phyloP scores from a whole-genome alignment of 805 yeast species.

The Myxozyma geophila region DNA sequence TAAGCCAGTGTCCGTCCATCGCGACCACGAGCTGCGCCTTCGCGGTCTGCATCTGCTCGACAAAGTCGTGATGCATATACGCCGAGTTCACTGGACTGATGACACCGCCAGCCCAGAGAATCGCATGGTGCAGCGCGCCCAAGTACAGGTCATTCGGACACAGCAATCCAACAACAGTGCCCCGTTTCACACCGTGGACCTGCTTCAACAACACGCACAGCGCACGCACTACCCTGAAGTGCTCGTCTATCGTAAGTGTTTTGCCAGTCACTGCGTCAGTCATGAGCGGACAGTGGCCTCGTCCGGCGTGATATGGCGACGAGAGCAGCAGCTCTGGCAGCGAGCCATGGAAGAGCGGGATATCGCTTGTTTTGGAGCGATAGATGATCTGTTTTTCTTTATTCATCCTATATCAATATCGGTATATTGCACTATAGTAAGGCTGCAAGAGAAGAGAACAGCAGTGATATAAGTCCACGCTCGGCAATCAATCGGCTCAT shows the following conservation, averaged over 20 bases:
- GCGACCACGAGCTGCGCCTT: constrained; percentile 17
- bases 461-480: no score
- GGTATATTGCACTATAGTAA: no score
- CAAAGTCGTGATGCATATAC: constrained; percentile 8
- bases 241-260: constrained; percentile 19
- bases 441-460: no score
- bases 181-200: constrained; percentile 35
- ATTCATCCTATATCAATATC: background rate
- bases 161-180: constrained; percentile 44
- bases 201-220: constrained; percentile 28
- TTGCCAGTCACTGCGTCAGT: constrained; percentile 17
- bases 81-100: constrained; percentile 22
- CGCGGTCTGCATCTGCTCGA: constrained; percentile 17
- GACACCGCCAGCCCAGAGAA: constrained; percentile 24
- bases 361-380: constrained; percentile 2
- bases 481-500: no score
- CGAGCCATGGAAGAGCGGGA: constrained; percentile 16
- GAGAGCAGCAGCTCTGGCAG: constrained; percentile 18
- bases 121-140: constrained; percentile 41
- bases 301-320: constrained; percentile 17
- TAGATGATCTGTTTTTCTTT: constrained; percentile 3
- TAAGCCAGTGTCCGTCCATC: constrained; percentile 10
- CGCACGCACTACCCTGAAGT: constrained; percentile 15
- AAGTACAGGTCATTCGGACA: constrained; percentile 42
- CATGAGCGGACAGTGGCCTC: constrained; percentile 13